These are phyloP conservation scores for Elaeis oleifera DNA, from an alignment of 202 grass and related monocot genomes.

Conservation along the genomic window DNA sequence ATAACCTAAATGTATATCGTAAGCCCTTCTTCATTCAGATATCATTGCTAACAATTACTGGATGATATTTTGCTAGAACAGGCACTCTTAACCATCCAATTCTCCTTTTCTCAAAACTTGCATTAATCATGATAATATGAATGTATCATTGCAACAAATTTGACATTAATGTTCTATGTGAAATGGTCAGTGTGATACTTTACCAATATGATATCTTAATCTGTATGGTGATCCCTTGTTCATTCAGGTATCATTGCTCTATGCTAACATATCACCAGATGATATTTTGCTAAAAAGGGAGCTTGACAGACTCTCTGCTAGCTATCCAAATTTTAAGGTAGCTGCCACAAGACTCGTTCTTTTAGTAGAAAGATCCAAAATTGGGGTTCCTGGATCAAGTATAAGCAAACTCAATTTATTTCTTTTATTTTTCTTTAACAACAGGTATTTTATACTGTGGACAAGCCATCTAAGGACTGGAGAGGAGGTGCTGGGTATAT, in stretches of 20 bases:
- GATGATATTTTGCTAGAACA: constrained; percentile 93
- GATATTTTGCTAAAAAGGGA: constrained; percentile 88
- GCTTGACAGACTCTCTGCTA: constrained; percentile 69
- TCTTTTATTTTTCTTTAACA: constrained; percentile 3
- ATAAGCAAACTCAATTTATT: not conserved
- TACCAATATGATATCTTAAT: constrained; percentile 12
- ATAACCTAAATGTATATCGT: too few relatives aligned
- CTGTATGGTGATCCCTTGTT: constrained; percentile 5
- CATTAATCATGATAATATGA: too few relatives aligned
- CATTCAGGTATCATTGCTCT: constrained; percentile 82
- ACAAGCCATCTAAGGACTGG: constrained; percentile 76
- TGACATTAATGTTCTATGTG: too few relatives aligned
- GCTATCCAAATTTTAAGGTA: constrained; percentile 97
- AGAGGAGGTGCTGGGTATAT: constrained; percentile 67
- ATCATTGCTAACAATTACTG: constrained; percentile 71
- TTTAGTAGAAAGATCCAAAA: not conserved
- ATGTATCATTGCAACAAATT: too few relatives aligned
- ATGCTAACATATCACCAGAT: constrained; percentile 83
- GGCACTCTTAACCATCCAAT: constrained; percentile 59
- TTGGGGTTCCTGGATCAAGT: too few relatives aligned
- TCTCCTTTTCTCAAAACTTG: too few relatives aligned
- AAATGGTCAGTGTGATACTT: not conserved
- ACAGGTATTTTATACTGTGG: constrained; percentile 92
- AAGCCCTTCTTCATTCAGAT: constrained; percentile 34
- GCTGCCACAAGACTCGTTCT: not conserved